A percentile compares a stretch with the other conserved stretches of the same genome.
Evolutionary conservation across 208 protist genomes (phyloP).

Genomic region (Leishmania mexicana): DNA sequence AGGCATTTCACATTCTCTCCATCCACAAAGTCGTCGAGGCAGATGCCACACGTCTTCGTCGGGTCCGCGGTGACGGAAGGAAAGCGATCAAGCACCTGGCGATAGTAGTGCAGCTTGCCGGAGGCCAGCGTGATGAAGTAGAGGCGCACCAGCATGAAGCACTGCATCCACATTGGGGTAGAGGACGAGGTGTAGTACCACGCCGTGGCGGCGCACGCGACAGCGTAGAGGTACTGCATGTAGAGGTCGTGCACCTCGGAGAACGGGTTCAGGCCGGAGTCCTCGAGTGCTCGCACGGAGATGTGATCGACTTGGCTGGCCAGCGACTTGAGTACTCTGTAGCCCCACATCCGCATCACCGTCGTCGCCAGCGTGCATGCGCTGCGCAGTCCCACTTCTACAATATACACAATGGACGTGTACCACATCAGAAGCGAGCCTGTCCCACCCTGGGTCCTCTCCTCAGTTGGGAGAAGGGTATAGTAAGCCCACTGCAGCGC

Average conservation of each 20-base stretch:
- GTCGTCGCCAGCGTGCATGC: constrained; percentile 16
- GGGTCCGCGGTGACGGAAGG: constrained; percentile 39
- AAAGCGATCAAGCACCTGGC: constrained; percentile 51
- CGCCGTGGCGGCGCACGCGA: constrained; percentile 35
- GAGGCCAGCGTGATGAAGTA: constrained; percentile 32
- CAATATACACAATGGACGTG: constrained; percentile 42
- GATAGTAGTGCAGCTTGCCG: constrained; percentile 38
- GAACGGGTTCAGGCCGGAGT: constrained; percentile 50
- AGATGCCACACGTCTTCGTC: constrained; percentile 69
- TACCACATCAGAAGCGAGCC: constrained; percentile 50
- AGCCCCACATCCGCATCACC: constrained; percentile 34
- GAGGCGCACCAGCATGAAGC: constrained; percentile 48
- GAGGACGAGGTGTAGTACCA: constrained; percentile 46
- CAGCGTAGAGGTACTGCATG: constrained; percentile 27
- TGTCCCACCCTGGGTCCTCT: constrained; percentile 13
- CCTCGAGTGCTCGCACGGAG: constrained; percentile 23
- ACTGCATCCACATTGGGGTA: constrained; percentile 50
- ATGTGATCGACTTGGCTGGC: constrained; percentile 1
- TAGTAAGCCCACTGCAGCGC: constrained; percentile 76
- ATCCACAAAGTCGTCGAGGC: constrained; percentile 58
- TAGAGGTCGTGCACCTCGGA: constrained; percentile 53
- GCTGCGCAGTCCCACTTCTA: constrained; percentile 27
- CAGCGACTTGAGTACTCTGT: constrained; percentile 23
- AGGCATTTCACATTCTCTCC: constrained; percentile 53
- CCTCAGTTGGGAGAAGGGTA: constrained; percentile 33